Base-by-base conservation (phyloP, 2,329 filamentous ascomycete genomes). In the Chaetomiaceae sp. region DNA sequence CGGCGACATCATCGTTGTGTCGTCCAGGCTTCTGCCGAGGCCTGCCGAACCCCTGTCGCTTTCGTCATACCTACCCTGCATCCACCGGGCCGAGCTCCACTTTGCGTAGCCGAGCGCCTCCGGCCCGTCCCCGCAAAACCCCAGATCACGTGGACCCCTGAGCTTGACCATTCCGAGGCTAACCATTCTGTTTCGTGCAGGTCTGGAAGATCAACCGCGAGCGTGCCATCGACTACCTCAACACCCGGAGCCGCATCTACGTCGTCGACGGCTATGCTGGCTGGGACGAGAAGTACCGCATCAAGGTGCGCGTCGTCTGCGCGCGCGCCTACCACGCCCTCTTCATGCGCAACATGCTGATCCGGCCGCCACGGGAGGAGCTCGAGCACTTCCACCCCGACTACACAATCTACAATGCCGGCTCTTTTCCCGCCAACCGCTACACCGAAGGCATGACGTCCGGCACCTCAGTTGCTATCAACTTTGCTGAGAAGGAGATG, bases 321-420 rank as follows among this genome's bases (percentile, higher is more conserved):
- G 94, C 94, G 63, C 91, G 94, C 71, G 94, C 94, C 74, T 99
- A 99, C 82, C 94, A 99, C 82, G 94, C 94, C 59, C 84, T 99
- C 62, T 99, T 99, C 85, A 99, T 99, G 94, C 89, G 91, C 71
- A 99, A 99, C 82, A 99, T 99, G 94, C 88, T 99, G 70, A 99
- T 99, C 79, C 88, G 94, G 65, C 94, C 94, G 60, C 80, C 85
- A 49, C 83, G 83, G 60, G 89, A 95, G 75, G 91, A 99, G 80
- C 86, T 99, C 51, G 88, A 96, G 78, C 84, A 90, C 76, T 99
- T 99, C 84, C 89, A 96, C 75, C 94, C 94, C 66, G 92, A 99
- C 80, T 99, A 99, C 80, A 92, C 92, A 68, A 97, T 99, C 78
- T 99, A 99, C 87, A 99, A 99, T 72, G 94, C 91, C 59, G 94